These are phyloP conservation scores for Solioccasus polychromus DNA, from an alignment of 768 basidiomycete species.

Conservation along the genomic window DNA sequence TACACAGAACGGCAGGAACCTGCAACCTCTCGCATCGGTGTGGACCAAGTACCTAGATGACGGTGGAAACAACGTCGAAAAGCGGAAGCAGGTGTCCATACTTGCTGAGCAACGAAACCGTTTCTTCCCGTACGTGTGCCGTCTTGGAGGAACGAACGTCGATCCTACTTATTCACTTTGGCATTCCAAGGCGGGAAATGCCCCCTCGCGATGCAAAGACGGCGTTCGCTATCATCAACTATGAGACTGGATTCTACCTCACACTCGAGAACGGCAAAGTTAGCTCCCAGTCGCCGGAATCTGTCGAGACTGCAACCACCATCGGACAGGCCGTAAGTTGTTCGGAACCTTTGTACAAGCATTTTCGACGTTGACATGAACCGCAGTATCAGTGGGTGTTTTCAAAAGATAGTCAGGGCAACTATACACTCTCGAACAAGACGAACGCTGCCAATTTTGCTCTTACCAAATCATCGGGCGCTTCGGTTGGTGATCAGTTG, in stretches of 20 bases:
- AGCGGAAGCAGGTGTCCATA: slow-evolving; percentile 5
- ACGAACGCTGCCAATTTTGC: background rate
- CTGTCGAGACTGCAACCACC: background rate
- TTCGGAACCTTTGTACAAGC: too few species aligned
- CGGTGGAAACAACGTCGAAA: slow-evolving; percentile 9
- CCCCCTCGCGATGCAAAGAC: too few species aligned
- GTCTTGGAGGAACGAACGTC: too few species aligned
- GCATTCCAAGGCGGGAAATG: too few species aligned
- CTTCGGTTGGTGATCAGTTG: background rate
- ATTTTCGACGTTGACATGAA: too few species aligned
- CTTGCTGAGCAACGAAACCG: slow-evolving; percentile 6
- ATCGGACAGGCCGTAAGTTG: background rate
- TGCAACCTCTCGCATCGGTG: slow-evolving; percentile 4
- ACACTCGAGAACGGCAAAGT: background rate
- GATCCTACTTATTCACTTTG: too few species aligned
- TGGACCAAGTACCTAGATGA: too few species aligned
- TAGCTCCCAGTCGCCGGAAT: background rate
- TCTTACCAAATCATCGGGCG: background rate
- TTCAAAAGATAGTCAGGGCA: slow-evolving; percentile 1
- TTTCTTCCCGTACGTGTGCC: slow-evolving; percentile 6
- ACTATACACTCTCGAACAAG: slow-evolving; percentile 10
- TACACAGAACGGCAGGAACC: background rate
- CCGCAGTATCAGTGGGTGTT: slow-evolving; percentile 9
- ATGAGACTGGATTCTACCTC: slow-evolving; percentile 7
- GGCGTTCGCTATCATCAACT: slow-evolving; percentile 5